Evolutionary conservation across 371 early-diverging fungal genomes (phyloP).

Genomic region (Mortierella sp.): DNA sequence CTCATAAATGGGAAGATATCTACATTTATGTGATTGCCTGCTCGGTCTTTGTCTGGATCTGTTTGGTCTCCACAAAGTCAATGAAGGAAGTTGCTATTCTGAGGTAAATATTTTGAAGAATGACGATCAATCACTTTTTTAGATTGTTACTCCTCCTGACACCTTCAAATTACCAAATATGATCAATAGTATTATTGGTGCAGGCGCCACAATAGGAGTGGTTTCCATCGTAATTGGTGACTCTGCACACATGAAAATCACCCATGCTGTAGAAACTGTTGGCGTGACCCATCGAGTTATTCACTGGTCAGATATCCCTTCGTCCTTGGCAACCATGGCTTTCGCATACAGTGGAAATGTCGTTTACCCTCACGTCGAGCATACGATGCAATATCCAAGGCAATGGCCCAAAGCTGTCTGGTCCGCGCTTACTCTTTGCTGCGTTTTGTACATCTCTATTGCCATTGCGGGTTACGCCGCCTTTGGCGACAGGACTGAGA

Average conservation of each 20-base stretch:
- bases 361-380: slow-evolving; percentile 87
- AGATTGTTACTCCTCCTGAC: not conserved
- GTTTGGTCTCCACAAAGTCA: slow-evolving; percentile 42
- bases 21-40: slow-evolving; percentile 22
- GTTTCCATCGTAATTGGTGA: slow-evolving; percentile 36
- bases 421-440: slow-evolving; percentile 74
- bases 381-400: slow-evolving; percentile 79
- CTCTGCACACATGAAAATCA: slow-evolving; percentile 15
- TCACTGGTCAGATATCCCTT: slow-evolving; percentile 66
- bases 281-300: slow-evolving; percentile 58
- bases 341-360: slow-evolving; percentile 86
- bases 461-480: slow-evolving; percentile 82
- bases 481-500: slow-evolving; percentile 75
- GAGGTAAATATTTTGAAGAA: slow-evolving; percentile 18
- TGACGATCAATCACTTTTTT: not conserved
- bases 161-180: not conserved
- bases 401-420: slow-evolving; percentile 77
- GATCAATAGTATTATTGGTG: slow-evolving; percentile 32
- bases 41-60: slow-evolving; percentile 35
- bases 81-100: slow-evolving; percentile 50
- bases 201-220: slow-evolving; percentile 36
- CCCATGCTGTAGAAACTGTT: not conserved
- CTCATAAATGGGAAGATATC: not conserved
- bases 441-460: slow-evolving; percentile 77
- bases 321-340: slow-evolving; percentile 75